phyloP scores from a whole-genome alignment of 2,329 filamentous ascomycete species.

The Cordyceps javanica region DNA sequence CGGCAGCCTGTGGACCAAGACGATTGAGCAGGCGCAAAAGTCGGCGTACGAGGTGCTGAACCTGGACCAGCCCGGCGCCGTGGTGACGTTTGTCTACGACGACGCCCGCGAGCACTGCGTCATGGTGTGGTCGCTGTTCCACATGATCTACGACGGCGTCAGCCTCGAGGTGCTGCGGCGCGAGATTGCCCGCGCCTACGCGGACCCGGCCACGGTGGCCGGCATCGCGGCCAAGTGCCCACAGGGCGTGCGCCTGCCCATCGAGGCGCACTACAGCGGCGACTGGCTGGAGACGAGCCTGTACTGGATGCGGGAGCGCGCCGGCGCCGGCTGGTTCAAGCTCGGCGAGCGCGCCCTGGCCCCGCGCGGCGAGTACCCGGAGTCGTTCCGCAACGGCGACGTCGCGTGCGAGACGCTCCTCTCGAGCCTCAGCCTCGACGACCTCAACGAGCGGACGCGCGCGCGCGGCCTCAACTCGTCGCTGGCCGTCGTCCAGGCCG shows the following conservation, averaged over 20 bases:
- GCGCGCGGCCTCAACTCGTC: background rate
- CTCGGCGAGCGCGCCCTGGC: background rate
- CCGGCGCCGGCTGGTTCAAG: slow-evolving; percentile 4
- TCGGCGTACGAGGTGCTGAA: slow-evolving; percentile 7
- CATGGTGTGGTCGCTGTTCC: slow-evolving; percentile 28
- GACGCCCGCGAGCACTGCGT: slow-evolving; percentile 11
- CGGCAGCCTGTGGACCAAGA: slow-evolving; percentile 10
- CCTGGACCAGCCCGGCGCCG: slow-evolving; percentile 7
- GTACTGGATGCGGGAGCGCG: slow-evolving; percentile 13
- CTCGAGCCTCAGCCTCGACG: slow-evolving; percentile 5
- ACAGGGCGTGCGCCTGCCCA: slow-evolving; percentile 9
- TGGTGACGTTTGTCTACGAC: slow-evolving; percentile 11
- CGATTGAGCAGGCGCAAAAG: slow-evolving; percentile 8
- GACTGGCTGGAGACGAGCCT: slow-evolving; percentile 15
- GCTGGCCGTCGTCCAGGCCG: slow-evolving; percentile 10
- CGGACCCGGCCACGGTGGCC: slow-evolving; percentile 1
- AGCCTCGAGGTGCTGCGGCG: slow-evolving; percentile 10
- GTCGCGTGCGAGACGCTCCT: slow-evolving; percentile 8
- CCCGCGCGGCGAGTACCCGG: background rate
- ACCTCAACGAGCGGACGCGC: slow-evolving; percentile 12
- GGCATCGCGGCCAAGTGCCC: slow-evolving; percentile 1
- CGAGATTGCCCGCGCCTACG: slow-evolving; percentile 11
- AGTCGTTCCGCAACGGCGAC: slow-evolving; percentile 11
- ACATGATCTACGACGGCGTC: slow-evolving; percentile 22
- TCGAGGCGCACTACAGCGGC: slow-evolving; percentile 11